These are phyloP conservation scores for Citrus mangshanensis DNA, from an alignment of 345 rosid genomes.

Conservation along the genomic window DNA sequence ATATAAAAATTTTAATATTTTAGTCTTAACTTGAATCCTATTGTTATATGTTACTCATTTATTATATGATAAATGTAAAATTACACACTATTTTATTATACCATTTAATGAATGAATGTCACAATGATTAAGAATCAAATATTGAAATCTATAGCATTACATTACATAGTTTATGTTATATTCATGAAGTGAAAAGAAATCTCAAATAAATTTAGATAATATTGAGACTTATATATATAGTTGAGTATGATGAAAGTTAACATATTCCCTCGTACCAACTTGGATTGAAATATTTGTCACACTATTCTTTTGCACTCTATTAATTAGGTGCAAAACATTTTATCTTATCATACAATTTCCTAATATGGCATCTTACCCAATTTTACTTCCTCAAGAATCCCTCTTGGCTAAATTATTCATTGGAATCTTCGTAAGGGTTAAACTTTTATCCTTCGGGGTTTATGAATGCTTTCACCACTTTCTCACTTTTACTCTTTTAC, in stretches of 20 bases:
- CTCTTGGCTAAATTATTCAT: slow-evolving; percentile 14
- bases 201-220: not conserved
- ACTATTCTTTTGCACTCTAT: slow-evolving; percentile 12
- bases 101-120: too few relatives aligned
- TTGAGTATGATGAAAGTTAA: not conserved
- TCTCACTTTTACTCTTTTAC: not conserved
- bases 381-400: slow-evolving; percentile 8
- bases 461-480: slow-evolving; percentile 7
- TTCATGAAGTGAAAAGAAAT: not conserved
- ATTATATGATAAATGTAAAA: too few relatives aligned
- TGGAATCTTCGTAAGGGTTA: slow-evolving; percentile 10
- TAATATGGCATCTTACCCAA: slow-evolving; percentile 23
- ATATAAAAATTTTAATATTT: too few relatives aligned
- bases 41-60: too few relatives aligned
- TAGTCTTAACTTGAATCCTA: too few relatives aligned
- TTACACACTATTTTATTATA: too few relatives aligned
- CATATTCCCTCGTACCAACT: slow-evolving; percentile 6
- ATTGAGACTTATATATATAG: not conserved
- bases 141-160: too few relatives aligned
- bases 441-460: slow-evolving; percentile 3
- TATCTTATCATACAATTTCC: slow-evolving; percentile 19
- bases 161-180: too few relatives aligned
- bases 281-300: slow-evolving; percentile 15
- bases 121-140: too few relatives aligned
- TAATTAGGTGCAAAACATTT: not conserved